Conservation (phyloP, 1,139 yeast species). For the Taphrina communis region DNA sequence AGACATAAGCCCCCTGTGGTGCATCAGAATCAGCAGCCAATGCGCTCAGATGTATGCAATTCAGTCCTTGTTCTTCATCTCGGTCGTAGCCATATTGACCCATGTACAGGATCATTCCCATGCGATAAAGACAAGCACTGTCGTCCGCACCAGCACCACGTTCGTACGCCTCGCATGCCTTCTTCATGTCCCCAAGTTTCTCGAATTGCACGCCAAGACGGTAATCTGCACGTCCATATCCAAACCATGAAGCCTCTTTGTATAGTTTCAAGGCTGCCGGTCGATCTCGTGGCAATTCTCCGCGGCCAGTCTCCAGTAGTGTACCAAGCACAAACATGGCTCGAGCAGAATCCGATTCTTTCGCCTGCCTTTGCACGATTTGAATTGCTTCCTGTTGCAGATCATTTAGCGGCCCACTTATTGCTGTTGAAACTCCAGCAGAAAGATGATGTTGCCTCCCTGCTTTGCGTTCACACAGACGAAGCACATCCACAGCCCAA, state of each 20-base stretch:
- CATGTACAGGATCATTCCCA: constrained; percentile 52
- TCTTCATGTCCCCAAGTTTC: constrained; percentile 48
- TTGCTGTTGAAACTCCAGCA: background rate
- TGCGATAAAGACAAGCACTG: constrained; percentile 52
- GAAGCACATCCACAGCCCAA: constrained; percentile 32
- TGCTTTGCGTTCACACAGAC: constrained; percentile 28
- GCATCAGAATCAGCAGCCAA: constrained; percentile 52
- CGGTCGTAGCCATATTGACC: constrained; percentile 51
- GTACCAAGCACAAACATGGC: constrained; percentile 21
- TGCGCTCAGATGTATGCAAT: constrained; percentile 50
- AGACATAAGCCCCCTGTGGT: constrained; percentile 53
- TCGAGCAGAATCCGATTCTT: constrained; percentile 4
- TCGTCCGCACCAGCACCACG: constrained; percentile 51
- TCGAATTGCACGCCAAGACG: constrained; percentile 48
- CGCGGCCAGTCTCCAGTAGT: constrained; percentile 32
- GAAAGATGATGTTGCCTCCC: constrained; percentile 16
- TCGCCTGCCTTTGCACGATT: background rate
- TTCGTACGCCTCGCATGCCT: constrained; percentile 51
- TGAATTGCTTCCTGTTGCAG: constrained; percentile 27
- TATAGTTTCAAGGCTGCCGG: constrained; percentile 28
- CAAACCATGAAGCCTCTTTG: constrained; percentile 32
- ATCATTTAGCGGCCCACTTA: constrained; percentile 8
- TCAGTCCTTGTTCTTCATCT: constrained; percentile 49
- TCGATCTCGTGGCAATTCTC: constrained; percentile 21
- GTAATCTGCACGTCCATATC: constrained; percentile 35